phyloP scores from a whole-genome alignment of 2,329 filamentous ascomycete species.

The Thermothelomyces thermophilus region DNA sequence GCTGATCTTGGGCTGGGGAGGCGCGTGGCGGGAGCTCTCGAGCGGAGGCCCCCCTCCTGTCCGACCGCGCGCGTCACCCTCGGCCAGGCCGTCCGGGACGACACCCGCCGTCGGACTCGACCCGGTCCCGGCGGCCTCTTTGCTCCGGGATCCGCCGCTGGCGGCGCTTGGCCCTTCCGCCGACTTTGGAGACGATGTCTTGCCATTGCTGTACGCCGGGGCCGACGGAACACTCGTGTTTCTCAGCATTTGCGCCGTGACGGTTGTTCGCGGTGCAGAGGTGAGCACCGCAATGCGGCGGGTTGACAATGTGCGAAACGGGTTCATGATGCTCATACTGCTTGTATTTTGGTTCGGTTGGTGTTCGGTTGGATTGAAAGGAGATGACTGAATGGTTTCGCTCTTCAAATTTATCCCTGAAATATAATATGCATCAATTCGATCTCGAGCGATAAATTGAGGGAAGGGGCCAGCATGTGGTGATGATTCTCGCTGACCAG shows the following conservation, averaged over 20 bases:
- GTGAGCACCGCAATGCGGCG: neutral
- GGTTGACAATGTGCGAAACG: neutral
- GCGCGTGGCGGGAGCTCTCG: constrained; percentile 29
- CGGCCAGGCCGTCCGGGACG: constrained; percentile 28
- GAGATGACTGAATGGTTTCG: too few species aligned
- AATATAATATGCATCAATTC: too few species aligned
- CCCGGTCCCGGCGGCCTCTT: constrained; percentile 27
- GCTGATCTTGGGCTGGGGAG: constrained; percentile 45
- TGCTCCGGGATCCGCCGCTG: constrained; percentile 33
- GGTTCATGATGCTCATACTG: neutral
- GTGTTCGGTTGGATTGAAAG: too few species aligned
- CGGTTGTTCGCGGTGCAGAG: neutral
- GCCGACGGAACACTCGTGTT: neutral
- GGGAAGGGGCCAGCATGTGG: too few species aligned
- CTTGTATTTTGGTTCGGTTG: too few species aligned
- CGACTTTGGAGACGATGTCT: constrained; percentile 22
- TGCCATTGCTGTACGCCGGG: constrained; percentile 7
- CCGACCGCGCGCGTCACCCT: constrained; percentile 29
- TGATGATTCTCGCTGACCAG: too few species aligned
- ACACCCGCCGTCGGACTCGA: constrained; percentile 20
- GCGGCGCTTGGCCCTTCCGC: constrained; percentile 26
- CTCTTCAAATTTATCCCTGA: too few species aligned
- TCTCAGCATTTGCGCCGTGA: constrained; percentile 8
- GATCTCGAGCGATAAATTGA: too few species aligned
- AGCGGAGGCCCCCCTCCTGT: constrained; percentile 37